Conservation (phyloP, 2,329 filamentous ascomycete genomes). For the Cladorrhinum sp. region DNA sequence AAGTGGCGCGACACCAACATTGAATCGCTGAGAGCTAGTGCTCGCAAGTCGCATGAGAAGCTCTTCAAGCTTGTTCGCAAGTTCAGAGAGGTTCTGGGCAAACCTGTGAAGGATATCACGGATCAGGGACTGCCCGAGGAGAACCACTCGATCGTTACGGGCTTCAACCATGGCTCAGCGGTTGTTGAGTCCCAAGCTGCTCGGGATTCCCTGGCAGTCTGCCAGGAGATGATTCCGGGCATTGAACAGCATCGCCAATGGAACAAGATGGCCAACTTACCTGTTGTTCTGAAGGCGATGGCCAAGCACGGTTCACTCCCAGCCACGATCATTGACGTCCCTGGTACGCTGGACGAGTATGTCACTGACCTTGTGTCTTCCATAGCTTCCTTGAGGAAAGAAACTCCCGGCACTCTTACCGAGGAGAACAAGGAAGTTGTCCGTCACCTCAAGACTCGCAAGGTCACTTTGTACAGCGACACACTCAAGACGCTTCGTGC, state of each 20-base stretch:
- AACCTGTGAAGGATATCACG: constrained; percentile 67
- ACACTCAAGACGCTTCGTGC: constrained; percentile 76
- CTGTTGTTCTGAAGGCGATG: constrained; percentile 73
- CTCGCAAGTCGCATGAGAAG: constrained; percentile 84
- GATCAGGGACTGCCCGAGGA: constrained; percentile 58
- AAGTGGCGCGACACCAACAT: constrained; percentile 99
- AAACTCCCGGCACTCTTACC: constrained; percentile 75
- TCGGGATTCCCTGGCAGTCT: constrained; percentile 33
- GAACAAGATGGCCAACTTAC: constrained; percentile 67
- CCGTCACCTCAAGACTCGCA: constrained; percentile 86
- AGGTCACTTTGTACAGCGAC: constrained; percentile 86
- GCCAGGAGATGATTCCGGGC: constrained; percentile 35
- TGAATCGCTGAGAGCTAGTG: constrained; percentile 80
- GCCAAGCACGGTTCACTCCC: constrained; percentile 55
- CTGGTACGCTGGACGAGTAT: constrained; percentile 63
- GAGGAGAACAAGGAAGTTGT: constrained; percentile 82
- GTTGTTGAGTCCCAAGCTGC: constrained; percentile 32
- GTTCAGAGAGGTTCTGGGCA: constrained; percentile 75
- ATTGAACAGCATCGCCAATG: constrained; percentile 41
- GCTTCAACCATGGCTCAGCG: constrained; percentile 5
- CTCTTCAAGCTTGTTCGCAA: constrained; percentile 89
- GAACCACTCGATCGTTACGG: constrained; percentile 25
- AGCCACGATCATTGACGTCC: constrained; percentile 51
- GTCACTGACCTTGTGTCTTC: constrained; percentile 64
- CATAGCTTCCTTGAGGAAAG: constrained; percentile 72